A percentile compares a stretch with the other conserved stretches of the same genome.
Evolutionary conservation across 2,329 filamentous ascomycete species (phyloP).

Genomic region (Alternaria longipes): DNA sequence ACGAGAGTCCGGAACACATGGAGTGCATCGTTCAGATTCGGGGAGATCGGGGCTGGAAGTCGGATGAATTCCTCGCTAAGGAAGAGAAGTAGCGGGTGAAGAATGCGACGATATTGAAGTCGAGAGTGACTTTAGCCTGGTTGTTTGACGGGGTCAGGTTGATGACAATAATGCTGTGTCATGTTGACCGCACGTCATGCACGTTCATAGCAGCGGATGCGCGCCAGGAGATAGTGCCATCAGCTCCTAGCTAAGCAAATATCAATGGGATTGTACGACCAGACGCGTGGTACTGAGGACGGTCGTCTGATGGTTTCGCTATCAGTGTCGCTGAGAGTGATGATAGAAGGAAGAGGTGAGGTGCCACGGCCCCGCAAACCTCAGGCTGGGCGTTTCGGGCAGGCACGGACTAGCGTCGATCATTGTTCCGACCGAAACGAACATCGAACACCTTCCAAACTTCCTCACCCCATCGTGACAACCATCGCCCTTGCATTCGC

Average conservation of each 20-base stretch:
- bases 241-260: neutral
- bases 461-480: constrained; percentile 10
- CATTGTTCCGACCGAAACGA: constrained; percentile 27
- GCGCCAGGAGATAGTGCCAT: neutral
- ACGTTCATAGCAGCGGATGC: neutral
- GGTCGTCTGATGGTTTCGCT: neutral
- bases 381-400: constrained; percentile 21
- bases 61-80: constrained; percentile 22
- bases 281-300: neutral
- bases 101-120: too few species aligned
- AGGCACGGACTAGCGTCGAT: constrained; percentile 20
- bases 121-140: neutral
- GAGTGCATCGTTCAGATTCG: constrained; percentile 29
- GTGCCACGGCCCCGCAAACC: constrained; percentile 26
- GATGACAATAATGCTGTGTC: neutral
- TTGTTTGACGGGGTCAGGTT: neutral
- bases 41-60: constrained; percentile 30
- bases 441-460: constrained; percentile 33
- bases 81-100: neutral
- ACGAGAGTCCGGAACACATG: constrained; percentile 39
- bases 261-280: neutral
- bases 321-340: neutral
- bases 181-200: neutral
- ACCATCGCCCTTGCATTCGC: constrained; percentile 1
- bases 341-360: constrained; percentile 18